Evolutionary conservation across 441 rosid genomes (phyloP), one percentile per base, ranked within the genome.

Genomic region (Aquilaria agallochum): DNA sequence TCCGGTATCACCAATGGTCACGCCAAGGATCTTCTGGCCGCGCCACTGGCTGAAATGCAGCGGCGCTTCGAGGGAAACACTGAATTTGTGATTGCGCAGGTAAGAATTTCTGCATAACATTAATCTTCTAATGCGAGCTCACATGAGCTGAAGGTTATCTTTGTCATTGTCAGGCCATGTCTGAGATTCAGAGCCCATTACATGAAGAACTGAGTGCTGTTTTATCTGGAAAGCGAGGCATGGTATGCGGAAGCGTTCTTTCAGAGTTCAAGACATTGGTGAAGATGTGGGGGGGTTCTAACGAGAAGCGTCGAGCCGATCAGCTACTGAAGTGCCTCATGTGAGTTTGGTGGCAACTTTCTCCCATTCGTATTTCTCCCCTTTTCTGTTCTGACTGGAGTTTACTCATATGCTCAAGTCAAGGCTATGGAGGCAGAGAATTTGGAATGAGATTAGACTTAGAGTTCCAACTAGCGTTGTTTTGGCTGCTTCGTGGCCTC

Each of bases 1-100:
- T 94, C 96, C 6, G 97, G 92, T 56, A 89, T 91, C 69, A 82
- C 88, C 60, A 94, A 94, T 66, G 97, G 90, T 47, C 82, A 85
- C 65, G 78, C 88, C 4, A 76, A 79, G 61, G 79, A 75, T 66
- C 79, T 91, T 56, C 55, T 91, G 71, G 74, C 68, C 5, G 59
- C 65, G 0, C 76, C 85, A 51, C 78, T 81, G 74, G 60, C 40
- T 50, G 80, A 82, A 53, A 53, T 91, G 78, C 84, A 75, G 63
- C 74, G 69, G 51, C 80, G 77, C 67, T 94, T 94, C 55, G 89
- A 94, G 83, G 97, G 96, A 32, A 94, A 94, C 49, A 55, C 72
- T 11, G 86, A 79, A 53, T 94, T 94, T 67, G 89, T 94, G 68
- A 80, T 86, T 73, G 83, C 74, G 53, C 97, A 91, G 96, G 97